Evolutionary conservation across 176 grass and related monocot species (phyloP), one percentile per base, ranked within the genome.

Genomic region (Cenchrus americanus): DNA sequence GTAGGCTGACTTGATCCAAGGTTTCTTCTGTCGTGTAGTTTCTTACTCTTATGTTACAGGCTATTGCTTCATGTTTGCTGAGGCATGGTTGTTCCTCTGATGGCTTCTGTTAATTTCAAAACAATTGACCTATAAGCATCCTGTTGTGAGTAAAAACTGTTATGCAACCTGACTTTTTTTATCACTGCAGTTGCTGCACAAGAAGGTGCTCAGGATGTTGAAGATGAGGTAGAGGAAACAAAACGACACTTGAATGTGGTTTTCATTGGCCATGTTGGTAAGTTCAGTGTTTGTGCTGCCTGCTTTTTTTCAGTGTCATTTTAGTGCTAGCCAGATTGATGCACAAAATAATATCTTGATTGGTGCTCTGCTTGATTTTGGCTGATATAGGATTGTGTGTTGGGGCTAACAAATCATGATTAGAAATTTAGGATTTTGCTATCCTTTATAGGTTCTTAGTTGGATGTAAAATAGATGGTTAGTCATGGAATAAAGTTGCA

Each of bases 231-330:
- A 66, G 70, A 79, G 73, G 78, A 92, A 73, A 81, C 76, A 52
- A 97, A 94, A 66, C 75, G 90, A 1, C 95, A 97, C 89, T 84
- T 97, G 42, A 97, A 97, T 93, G 92, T 97, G 60, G 95, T 97
- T 76, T 97, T 97, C 75, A 97, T 97, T 51, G 95, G 92, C 61
- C 92, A 97, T 88, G 92, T 97, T 76, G 92, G 95, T 97, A 89
- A 34, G 92, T 94, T 75, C 23, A 49, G n/a, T 77, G 53, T 78
- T 55, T 7, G 23, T 69, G 37, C 19, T 70, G 14, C 42, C 5
- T 80, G 15, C n/a, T 58, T 82, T 41, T 3, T 26, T 76, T 73
- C 14, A 52, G 14, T 6, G 30, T 49, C 34, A 4, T 53, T 73
- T 61, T 21, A 23, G 26, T 73, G 10, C 41, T 75, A 81, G n/a